phyloP scores from a whole-genome alignment of 2,329 filamentous ascomycete species.

The Hypomyces perniciosus region DNA sequence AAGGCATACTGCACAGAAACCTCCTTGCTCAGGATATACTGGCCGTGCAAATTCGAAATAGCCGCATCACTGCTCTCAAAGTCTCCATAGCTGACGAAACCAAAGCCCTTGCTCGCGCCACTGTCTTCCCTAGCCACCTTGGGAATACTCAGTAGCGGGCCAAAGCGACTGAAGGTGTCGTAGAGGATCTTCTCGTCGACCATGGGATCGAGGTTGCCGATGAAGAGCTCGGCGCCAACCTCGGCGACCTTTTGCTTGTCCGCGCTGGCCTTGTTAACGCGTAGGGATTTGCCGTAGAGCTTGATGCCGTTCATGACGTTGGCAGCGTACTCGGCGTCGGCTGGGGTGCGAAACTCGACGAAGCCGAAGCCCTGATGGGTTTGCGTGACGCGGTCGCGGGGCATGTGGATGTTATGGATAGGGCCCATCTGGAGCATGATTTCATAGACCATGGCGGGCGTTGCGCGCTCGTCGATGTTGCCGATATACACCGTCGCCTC shows the following conservation, averaged over 20 bases:
- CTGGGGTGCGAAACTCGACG: conserved; percentile 93
- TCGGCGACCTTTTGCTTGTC: conserved; percentile 93
- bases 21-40: conserved; percentile 96
- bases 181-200: conserved; percentile 94
- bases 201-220: conserved; percentile 91
- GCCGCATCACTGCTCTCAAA: conserved; percentile 94
- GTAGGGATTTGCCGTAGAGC: conserved; percentile 87
- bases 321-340: conserved; percentile 93
- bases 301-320: conserved; percentile 95
- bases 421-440: conserved; percentile 97
- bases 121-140: conserved; percentile 90
- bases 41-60: conserved; percentile 86
- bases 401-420: conserved; percentile 96
- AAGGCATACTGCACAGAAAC: conserved; percentile 96
- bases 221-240: conserved; percentile 93
- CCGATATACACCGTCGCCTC: conserved; percentile 97
- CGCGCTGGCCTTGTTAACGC: conserved; percentile 87
- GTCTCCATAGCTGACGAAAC: conserved; percentile 86
- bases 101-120: conserved; percentile 88
- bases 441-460: conserved; percentile 88
- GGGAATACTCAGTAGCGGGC: conserved; percentile 73
- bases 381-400: conserved; percentile 95
- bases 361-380: conserved; percentile 98
- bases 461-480: conserved; percentile 95
- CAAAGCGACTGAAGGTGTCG: conserved; percentile 90